Evolutionary conservation across 73 alveolate species (phyloP).

Genomic region (Halteria grandinella): DNA sequence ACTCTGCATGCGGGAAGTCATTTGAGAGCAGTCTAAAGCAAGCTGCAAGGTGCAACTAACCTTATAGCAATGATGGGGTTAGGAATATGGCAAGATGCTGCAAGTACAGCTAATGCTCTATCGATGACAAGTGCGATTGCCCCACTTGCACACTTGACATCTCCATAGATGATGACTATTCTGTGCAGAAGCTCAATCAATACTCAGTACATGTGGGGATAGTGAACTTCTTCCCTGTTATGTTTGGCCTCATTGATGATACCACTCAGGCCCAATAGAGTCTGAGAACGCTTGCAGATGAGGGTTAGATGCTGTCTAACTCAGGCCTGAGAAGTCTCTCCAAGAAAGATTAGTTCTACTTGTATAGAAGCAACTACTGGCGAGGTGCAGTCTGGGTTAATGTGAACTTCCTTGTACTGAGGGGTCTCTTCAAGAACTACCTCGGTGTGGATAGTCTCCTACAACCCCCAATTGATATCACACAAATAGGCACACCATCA

Average conservation of each 20-base stretch:
- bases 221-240: conserved; percentile 91
- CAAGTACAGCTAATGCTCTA: not conserved
- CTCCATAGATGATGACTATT: conserved; percentile 41
- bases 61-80: conserved; percentile 5
- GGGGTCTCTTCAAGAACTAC: conserved; percentile 83
- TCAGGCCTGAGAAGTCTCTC: conserved; percentile 93
- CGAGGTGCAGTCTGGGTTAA: conserved; percentile 95
- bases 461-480: too few relatives aligned
- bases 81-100: conserved; percentile 36
- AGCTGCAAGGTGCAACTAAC: conserved; percentile 84
- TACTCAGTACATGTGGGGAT: conserved; percentile 95
- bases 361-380: conserved; percentile 96
- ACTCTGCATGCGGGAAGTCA: conserved; percentile 83
- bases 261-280: not conserved
- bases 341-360: conserved; percentile 79
- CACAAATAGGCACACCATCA: too few relatives aligned
- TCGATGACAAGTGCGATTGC: conserved; percentile 20
- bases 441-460: not conserved
- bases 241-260: conserved; percentile 75
- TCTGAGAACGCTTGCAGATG: conserved; percentile 10
- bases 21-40: conserved; percentile 69
- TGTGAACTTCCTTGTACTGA: conserved; percentile 84
- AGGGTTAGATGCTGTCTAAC: conserved; percentile 75
- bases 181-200: conserved; percentile 56
- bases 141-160: not conserved